Conservation (phyloP, 1,284 basidiomycete species). For the Amylostereum areolatum region DNA sequence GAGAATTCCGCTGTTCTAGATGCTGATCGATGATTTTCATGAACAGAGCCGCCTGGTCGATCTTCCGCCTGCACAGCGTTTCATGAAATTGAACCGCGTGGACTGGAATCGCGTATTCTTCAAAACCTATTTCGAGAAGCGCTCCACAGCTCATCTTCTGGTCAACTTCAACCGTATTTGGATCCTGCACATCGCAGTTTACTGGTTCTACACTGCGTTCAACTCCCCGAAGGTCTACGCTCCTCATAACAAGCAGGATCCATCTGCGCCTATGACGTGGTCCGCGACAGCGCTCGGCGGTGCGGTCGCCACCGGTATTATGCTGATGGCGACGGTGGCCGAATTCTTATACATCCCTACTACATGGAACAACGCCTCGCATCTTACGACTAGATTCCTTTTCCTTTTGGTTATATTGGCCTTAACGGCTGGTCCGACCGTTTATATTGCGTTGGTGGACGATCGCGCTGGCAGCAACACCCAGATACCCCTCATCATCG, state of each 20-base stretch:
- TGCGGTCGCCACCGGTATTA: constrained; percentile 83
- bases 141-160: constrained; percentile 85
- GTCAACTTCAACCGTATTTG: constrained; percentile 98
- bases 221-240: constrained; percentile 94
- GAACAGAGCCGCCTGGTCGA: constrained; percentile 84
- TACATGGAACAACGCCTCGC: constrained; percentile 95
- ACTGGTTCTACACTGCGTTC: constrained; percentile 94
- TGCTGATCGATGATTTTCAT: constrained; percentile 6
- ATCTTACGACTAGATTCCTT: constrained; percentile 82
- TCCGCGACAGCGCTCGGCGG: constrained; percentile 91
- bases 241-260: constrained; percentile 49
- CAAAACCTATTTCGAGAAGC: constrained; percentile 96
- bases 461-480: constrained; percentile 37
- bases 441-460: constrained; percentile 84
- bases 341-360: constrained; percentile 97
- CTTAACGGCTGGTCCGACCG: constrained; percentile 82
- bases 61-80: constrained; percentile 83
- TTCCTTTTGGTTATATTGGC: constrained; percentile 86
- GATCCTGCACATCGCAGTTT: constrained; percentile 88
- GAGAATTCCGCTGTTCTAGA: constrained; percentile 3
- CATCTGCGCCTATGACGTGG: constrained; percentile 81
- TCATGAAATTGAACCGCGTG: constrained; percentile 84
- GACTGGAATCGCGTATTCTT: constrained; percentile 93
- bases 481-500: constrained; percentile 76
- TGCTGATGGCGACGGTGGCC: constrained; percentile 86